Conservation (phyloP, 2,329 filamentous ascomycete genomes). For the Seiridium unicorne region DNA sequence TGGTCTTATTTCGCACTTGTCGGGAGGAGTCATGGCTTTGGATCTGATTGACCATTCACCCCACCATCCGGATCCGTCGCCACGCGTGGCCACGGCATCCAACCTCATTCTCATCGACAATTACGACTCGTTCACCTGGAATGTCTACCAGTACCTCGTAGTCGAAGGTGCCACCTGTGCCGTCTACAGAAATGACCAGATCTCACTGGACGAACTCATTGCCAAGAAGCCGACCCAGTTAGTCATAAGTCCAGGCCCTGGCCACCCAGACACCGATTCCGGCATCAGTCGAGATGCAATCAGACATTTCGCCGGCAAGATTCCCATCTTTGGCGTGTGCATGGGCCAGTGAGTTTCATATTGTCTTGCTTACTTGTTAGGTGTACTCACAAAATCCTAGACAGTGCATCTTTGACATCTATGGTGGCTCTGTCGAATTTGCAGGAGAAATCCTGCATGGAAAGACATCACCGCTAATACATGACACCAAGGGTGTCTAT, state of each 20-base stretch:
- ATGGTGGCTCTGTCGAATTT: slow-evolving; percentile 85
- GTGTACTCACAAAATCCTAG: slow-evolving; percentile 36
- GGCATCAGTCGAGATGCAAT: slow-evolving; percentile 93
- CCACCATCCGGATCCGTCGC: slow-evolving; percentile 73
- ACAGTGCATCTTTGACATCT: slow-evolving; percentile 94
- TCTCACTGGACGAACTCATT: slow-evolving; percentile 80
- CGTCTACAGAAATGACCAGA: slow-evolving; percentile 89
- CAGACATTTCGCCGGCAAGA: slow-evolving; percentile 86
- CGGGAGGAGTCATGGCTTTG: slow-evolving; percentile 37
- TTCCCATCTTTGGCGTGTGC: slow-evolving; percentile 94
- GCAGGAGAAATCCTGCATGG: slow-evolving; percentile 96
- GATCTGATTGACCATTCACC: slow-evolving; percentile 78
- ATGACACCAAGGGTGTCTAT: slow-evolving; percentile 93
- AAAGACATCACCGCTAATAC: slow-evolving; percentile 87
- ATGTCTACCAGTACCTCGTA: slow-evolving; percentile 96
- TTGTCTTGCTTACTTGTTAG: neutral
- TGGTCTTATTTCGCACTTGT: neutral
- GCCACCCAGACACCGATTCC: slow-evolving; percentile 87
- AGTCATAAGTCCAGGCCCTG: slow-evolving; percentile 91
- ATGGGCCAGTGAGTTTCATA: slow-evolving; percentile 78
- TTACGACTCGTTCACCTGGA: slow-evolving; percentile 99
- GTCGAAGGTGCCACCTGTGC: slow-evolving; percentile 92
- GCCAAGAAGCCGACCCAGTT: slow-evolving; percentile 86
- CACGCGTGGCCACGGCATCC: slow-evolving; percentile 73
- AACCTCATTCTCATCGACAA: slow-evolving; percentile 98